Conservation (phyloP, 805 yeast species). For the Suhomyces prunicola region DNA sequence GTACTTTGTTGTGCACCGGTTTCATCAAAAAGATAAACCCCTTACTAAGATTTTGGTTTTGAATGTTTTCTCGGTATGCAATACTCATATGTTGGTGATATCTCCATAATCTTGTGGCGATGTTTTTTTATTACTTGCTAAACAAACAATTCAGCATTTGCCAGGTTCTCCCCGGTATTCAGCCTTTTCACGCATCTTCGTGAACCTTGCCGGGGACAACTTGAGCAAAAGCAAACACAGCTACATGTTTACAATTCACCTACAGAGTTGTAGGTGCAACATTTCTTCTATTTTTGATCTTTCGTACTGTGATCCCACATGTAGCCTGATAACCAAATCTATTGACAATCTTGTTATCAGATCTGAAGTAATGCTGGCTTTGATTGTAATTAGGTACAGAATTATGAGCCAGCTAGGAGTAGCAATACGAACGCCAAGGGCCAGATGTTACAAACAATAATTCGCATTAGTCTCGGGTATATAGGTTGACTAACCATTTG, state of each 20-base stretch:
- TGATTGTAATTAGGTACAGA: no score
- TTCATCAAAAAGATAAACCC: neutral
- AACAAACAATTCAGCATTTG: neutral
- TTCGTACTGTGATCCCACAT: no score
- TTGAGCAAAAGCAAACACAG: neutral
- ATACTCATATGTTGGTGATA: neutral
- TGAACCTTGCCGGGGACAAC: neutral
- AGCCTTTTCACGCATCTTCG: neutral
- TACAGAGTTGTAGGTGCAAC: neutral
- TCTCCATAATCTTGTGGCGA: neutral
- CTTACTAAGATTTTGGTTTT: neutral
- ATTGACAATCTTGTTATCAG: no score
- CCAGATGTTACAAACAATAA: neutral
- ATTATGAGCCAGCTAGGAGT: neutral
- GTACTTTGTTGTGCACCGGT: neutral
- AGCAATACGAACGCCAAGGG: neutral
- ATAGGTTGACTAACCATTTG: neutral
- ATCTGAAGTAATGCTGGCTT: no score
- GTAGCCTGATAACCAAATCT: neutral
- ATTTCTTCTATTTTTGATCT: neutral
- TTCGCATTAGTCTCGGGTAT: no score
- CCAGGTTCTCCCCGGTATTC: neutral
- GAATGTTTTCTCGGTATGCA: neutral
- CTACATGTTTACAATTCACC: neutral
- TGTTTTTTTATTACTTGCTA: neutral